phyloP scores from a whole-genome alignment of 345 rosid species.

The Aegle marmelos region DNA sequence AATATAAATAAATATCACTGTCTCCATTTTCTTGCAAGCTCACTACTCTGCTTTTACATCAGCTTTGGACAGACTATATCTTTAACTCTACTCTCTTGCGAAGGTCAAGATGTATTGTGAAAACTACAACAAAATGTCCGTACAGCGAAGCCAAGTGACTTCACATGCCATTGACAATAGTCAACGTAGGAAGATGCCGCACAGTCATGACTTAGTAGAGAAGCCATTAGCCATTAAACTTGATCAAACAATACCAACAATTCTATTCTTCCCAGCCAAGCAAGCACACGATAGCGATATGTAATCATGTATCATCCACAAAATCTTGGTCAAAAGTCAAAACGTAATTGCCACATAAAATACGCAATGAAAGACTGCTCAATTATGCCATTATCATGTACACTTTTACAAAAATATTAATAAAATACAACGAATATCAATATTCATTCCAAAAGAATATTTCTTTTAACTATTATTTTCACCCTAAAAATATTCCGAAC shows the following conservation, averaged over 20 bases:
- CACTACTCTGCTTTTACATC: neutral
- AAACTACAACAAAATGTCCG: too few relatives aligned
- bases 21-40: neutral
- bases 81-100: neutral
- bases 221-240: neutral
- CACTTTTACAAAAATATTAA: neutral
- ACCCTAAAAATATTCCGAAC: neutral
- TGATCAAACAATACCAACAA: slow-evolving; percentile 13
- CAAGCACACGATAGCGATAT: neutral
- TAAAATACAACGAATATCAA: neutral
- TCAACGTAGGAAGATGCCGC: neutral
- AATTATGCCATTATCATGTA: slow-evolving; percentile 11
- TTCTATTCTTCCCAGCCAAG: neutral
- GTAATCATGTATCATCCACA: neutral
- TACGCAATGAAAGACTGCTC: neutral
- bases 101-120: neutral
- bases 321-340: slow-evolving; percentile 24
- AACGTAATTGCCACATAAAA: slow-evolving; percentile 12
- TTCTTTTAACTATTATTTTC: neutral
- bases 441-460: neutral
- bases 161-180: neutral
- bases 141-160: neutral
- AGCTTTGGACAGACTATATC: neutral
- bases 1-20: neutral
- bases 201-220: neutral